Conservation (phyloP, 176 grass and related monocot genomes). For the Stipa capillata region DNA sequence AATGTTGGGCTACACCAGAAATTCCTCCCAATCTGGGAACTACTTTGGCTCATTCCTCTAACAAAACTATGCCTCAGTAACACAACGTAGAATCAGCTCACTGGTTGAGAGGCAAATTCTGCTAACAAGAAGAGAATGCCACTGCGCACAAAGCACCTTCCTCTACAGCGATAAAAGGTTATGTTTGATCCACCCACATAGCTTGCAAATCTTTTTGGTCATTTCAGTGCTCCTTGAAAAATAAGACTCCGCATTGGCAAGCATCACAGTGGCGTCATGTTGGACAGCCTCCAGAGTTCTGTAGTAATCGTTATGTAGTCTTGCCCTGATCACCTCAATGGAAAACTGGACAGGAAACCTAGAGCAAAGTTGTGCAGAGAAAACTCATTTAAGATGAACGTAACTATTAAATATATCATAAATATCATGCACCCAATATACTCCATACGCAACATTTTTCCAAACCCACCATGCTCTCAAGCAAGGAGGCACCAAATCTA, state of each 20-base stretch:
- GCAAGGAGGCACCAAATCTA: neutral
- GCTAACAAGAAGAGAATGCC: neutral
- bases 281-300: constrained; percentile 67
- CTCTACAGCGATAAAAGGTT: constrained; percentile 47
- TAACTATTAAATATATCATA: neutral
- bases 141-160: neutral
- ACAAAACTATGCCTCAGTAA: constrained; percentile 24
- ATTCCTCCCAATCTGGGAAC: neutral
- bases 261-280: constrained; percentile 72
- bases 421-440: neutral
- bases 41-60: constrained; percentile 6
- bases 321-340: constrained; percentile 77
- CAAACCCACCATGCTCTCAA: neutral
- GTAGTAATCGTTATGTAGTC: constrained; percentile 73
- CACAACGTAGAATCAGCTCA: constrained; percentile 7
- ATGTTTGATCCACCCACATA: constrained; percentile 46
- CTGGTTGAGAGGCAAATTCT: neutral
- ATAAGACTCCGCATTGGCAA: constrained; percentile 59
- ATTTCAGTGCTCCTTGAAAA: constrained; percentile 58
- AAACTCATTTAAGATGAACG: neutral
- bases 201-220: constrained; percentile 45
- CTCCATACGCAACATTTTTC: neutral
- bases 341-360: constrained; percentile 91
- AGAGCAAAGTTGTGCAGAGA: neutral
- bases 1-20: neutral